Evolutionary conservation across 768 basidiomycete genomes (phyloP), one percentile per base, ranked within the genome.

Genomic region (Leccinum subtestaceum): DNA sequence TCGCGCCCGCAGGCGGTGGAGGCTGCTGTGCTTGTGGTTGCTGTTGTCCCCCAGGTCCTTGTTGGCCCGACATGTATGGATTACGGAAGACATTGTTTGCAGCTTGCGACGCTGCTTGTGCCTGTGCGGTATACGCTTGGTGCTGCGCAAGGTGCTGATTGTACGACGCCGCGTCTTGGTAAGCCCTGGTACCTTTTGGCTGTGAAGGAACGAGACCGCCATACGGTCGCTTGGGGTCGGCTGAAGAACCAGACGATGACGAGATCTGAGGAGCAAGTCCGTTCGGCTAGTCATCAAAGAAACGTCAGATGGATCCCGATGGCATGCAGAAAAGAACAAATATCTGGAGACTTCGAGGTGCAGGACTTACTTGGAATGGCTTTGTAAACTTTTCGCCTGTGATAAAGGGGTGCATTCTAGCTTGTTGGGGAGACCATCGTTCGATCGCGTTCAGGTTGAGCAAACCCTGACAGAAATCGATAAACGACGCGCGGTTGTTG

Each of bases 381-480:
- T 91, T 92, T 6, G 85, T 87, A 70, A 89, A 97, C 70, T 95
- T 95, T 75, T 98, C 97, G 53, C 96, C 96, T 5, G 95, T 97
- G 65, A 99, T 97, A 76, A 98, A 99, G 2, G 97, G 97, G 73
- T 99, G 97, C 68, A 91, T 77, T 52, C 89, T 82, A 40, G 97
- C 97, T 74, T 99, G 95, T 69, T 97, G 94, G 25, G 97, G 96
- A 11, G 95, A 89, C 97, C 97, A 99, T 56, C 97, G 83, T 59
- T 93, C 90, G 56, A 96, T 86, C 17, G 97, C 96, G 69, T 98
- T 94, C 76, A 99, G 77, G 71, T 97, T 89, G 60, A 99, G 80
- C 21, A 98, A 80, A 34, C 97, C 97, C 72, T 91, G 87, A 58
- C 95, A 96, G 75, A 99, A 98, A 76, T 99, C 95, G 74, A 98